phyloP scores from a whole-genome alignment of 768 basidiomycete genomes.

The Paxillus rubicundulus region DNA sequence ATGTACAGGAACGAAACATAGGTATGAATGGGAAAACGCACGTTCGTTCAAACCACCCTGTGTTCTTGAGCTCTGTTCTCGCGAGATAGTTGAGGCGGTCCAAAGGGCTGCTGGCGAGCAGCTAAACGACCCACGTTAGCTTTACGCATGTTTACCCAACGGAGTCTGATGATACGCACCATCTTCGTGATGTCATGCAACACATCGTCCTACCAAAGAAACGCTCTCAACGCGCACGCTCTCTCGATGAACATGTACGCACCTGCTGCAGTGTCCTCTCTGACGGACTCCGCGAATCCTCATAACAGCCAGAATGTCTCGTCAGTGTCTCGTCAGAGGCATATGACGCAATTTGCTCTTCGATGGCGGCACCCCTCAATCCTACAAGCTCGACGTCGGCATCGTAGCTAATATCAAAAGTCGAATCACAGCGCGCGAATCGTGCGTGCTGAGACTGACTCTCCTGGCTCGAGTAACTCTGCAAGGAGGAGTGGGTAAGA shows the following conservation, averaged over 20 bases:
- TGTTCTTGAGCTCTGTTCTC: conserved; percentile 27
- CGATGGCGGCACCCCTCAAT: conserved; percentile 7
- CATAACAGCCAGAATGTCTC: not conserved
- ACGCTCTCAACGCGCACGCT: not conserved
- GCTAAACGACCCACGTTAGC: conserved; percentile 14
- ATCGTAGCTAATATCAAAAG: conserved; percentile 15
- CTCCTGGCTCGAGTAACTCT: conserved; percentile 20
- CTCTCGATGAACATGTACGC: not conserved
- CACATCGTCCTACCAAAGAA: conserved; percentile 10
- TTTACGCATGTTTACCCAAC: not conserved
- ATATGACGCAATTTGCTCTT: conserved; percentile 18
- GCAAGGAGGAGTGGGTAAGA: not conserved
- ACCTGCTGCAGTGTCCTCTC: conserved; percentile 15
- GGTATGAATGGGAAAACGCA: not conserved
- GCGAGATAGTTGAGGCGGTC: conserved; percentile 30
- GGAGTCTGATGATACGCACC: conserved; percentile 15
- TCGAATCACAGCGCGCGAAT: conserved; percentile 8
- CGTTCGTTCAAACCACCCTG: conserved; percentile 31
- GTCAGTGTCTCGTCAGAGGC: conserved; percentile 7
- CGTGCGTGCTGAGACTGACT: conserved; percentile 4
- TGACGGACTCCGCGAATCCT: conserved; percentile 1
- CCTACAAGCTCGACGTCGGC: conserved; percentile 18
- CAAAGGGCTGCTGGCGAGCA: conserved; percentile 24
- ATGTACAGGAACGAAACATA: not conserved
- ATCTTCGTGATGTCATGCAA: conserved; percentile 24